A percentile compares a stretch with the other conserved stretches of the same genome.
Conservation (phyloP, 495 filamentous ascomycete species). For the Chlorociboria aeruginascens region DNA sequence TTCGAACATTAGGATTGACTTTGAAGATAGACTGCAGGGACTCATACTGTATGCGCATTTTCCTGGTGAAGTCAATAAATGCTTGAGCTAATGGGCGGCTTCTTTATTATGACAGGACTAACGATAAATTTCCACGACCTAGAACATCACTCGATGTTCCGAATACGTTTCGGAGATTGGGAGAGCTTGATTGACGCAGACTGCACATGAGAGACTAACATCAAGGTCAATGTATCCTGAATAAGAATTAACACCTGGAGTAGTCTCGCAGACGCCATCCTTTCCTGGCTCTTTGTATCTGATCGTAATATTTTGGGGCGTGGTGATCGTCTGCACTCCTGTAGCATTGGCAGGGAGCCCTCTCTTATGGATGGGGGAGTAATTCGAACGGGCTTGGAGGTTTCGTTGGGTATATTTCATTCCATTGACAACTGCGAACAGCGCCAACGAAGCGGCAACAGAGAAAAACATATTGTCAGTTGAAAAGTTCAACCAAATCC, state of each 20-base stretch:
- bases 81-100: too few species aligned
- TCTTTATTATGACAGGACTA: neutral
- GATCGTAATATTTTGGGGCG: constrained; percentile 41
- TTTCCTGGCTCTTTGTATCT: constrained; percentile 41
- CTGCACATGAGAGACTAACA: neutral
- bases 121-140: neutral
- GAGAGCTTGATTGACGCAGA: too few species aligned
- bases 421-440: neutral
- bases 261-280: constrained; percentile 21
- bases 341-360: constrained; percentile 29
- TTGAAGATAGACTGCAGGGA: too few species aligned
- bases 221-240: constrained; percentile 30
- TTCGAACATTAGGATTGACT: too few species aligned
- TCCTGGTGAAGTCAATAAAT: constrained; percentile 14
- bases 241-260: constrained; percentile 9
- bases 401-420: constrained; percentile 1
- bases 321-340: constrained; percentile 44
- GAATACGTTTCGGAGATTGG: too few species aligned
- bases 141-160: too few species aligned
- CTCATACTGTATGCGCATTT: constrained; percentile 38
- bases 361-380: neutral
- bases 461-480: neutral
- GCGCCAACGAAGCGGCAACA: neutral
- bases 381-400: constrained; percentile 5
- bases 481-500: neutral